These are phyloP conservation scores for Aeschynomene evenia DNA, from an alignment of 306 rosid species.

Conservation along the genomic window DNA sequence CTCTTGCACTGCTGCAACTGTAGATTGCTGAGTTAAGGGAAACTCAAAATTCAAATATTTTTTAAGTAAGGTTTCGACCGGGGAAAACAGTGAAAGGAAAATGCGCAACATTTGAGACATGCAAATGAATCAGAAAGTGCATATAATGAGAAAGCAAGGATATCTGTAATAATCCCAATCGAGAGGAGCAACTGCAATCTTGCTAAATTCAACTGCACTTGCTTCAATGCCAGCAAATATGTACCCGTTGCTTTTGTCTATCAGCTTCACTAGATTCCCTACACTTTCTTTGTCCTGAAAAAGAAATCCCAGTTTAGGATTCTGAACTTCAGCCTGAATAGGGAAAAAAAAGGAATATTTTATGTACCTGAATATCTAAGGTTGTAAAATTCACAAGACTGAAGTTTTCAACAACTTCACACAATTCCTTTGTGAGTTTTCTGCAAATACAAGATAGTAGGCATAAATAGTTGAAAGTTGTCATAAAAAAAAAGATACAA, in stretches of 20 bases:
- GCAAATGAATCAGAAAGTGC: constrained; percentile 9
- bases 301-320: constrained; percentile 1
- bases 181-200: constrained; percentile 75
- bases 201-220: constrained; percentile 93
- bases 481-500: not conserved
- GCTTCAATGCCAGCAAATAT: constrained; percentile 82
- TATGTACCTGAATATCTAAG: constrained; percentile 84
- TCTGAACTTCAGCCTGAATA: constrained; percentile 11
- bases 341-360: not conserved
- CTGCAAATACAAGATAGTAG: constrained; percentile 52
- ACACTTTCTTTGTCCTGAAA: constrained; percentile 96
- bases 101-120: constrained; percentile 5
- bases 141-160: constrained; percentile 49
- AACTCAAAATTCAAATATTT: constrained; percentile 25
- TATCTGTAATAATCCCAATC: constrained; percentile 98
- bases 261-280: constrained; percentile 79
- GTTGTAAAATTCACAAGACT: constrained; percentile 79
- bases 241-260: constrained; percentile 90
- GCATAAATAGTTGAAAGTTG: constrained; percentile 3
- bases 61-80: not conserved
- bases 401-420: constrained; percentile 76
- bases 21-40: constrained; percentile 54
- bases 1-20: constrained; percentile 98
- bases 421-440: constrained; percentile 92
- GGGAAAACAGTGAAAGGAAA: constrained; percentile 5